A percentile compares a stretch with the other conserved stretches of the same genome.
phyloP scores from a whole-genome alignment of 2,329 filamentous ascomycete species.

The Aureobasidium subglaciale region DNA sequence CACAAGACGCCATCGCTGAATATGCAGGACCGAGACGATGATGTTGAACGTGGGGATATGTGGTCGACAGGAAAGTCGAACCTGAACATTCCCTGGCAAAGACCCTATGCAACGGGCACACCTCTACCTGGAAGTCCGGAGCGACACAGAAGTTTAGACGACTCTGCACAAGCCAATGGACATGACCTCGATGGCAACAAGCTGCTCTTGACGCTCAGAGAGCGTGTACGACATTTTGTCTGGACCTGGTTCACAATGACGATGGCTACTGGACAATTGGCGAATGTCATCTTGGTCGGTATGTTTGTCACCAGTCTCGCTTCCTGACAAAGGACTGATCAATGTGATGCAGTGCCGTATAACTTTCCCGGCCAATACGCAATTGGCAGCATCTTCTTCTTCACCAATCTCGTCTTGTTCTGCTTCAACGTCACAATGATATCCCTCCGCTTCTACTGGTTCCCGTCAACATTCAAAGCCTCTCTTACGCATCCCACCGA shows the following conservation, averaged over 20 bases:
- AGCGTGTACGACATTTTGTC: conserved; percentile 55
- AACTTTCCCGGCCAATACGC: conserved; percentile 39
- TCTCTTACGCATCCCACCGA: conserved; percentile 73
- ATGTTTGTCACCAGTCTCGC: conserved; percentile 17
- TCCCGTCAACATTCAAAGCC: conserved; percentile 61
- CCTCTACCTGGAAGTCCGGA: background rate
- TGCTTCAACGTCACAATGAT: conserved; percentile 64
- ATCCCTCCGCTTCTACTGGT: conserved; percentile 59
- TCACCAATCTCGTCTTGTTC: conserved; percentile 51
- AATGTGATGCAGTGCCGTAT: conserved; percentile 29
- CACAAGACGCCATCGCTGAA: background rate
- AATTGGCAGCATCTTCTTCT: conserved; percentile 43
- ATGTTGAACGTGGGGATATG: conserved; percentile 1
- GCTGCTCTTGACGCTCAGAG: conserved; percentile 37
- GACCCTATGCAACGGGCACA: conserved; percentile 2
- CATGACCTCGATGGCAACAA: background rate
- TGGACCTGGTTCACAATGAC: conserved; percentile 77
- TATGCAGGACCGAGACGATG: conserved; percentile 6
- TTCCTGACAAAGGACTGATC: background rate
- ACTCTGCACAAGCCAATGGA: background rate
- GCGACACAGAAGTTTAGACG: background rate
- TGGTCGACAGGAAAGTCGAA: background rate
- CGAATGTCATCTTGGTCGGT: conserved; percentile 48
- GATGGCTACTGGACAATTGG: conserved; percentile 55
- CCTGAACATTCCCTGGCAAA: background rate